Conservation (phyloP, 164 flowering plant genomes). For the Piper longum region DNA sequence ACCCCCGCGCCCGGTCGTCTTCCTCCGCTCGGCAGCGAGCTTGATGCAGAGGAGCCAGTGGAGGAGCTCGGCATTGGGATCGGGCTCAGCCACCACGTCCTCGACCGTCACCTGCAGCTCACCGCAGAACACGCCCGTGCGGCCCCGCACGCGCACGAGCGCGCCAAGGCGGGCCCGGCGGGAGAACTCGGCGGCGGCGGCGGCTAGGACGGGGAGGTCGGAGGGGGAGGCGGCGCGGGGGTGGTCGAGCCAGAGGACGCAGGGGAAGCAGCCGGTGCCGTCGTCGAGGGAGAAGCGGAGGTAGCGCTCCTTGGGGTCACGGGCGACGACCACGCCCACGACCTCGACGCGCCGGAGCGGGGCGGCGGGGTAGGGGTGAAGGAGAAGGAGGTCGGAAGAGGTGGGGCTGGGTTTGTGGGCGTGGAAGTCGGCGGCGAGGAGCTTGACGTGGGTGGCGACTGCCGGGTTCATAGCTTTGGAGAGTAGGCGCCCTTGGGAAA, state of each 20-base stretch:
- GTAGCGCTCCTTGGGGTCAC: conserved; percentile 46
- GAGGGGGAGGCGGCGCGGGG: conserved; percentile 22
- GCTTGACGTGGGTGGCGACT: conserved; percentile 43
- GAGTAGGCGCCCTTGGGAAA: too few relatives aligned
- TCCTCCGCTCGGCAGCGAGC: conserved; percentile 19
- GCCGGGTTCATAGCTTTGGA: conserved; percentile 11
- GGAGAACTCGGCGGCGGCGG: conserved; percentile 25
- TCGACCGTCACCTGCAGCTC: conserved; percentile 49
- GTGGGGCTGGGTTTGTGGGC: conserved; percentile 25
- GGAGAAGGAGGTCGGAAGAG: conserved; percentile 12
- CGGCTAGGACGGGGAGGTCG: conserved; percentile 37
- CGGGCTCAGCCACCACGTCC: conserved; percentile 50
- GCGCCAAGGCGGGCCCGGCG: conserved; percentile 29
- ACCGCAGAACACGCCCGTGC: conserved; percentile 39
- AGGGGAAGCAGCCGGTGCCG: conserved; percentile 62
- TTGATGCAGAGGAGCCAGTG: conserved; percentile 73
- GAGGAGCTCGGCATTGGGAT: conserved; percentile 63
- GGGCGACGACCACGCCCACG: conserved; percentile 45
- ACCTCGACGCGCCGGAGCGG: conserved; percentile 40
- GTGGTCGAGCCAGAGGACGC: conserved; percentile 84
- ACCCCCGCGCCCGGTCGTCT: too few relatives aligned
- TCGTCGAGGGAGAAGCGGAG: conserved; percentile 65
- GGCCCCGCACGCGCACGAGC: conserved; percentile 62
- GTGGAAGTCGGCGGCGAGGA: conserved; percentile 54
- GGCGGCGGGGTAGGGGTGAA: conserved; percentile 11